Percentiles rank a stretch among this genome's conserved stretches.
phyloP scores from a whole-genome alignment of 805 yeast genomes.

The Geotrichum ghanense region DNA sequence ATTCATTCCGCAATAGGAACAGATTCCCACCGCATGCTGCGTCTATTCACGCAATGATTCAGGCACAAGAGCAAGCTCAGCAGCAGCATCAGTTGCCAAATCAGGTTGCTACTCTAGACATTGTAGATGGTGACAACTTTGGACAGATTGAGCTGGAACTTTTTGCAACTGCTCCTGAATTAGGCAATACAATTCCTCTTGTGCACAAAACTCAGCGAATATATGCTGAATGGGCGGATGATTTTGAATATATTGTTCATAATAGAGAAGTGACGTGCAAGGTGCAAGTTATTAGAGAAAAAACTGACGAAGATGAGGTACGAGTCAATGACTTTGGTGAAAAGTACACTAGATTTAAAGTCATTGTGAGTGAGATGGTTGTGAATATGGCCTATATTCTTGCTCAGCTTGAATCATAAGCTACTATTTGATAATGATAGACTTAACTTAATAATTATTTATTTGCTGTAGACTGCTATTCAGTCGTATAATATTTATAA shows the following conservation, averaged over 20 bases:
- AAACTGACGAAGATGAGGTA: conserved; percentile 4
- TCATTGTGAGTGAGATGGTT: conserved; percentile 8
- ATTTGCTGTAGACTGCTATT: background rate
- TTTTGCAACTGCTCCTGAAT: conserved; percentile 2
- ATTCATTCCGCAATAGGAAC: background rate
- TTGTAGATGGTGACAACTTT: conserved; percentile 9
- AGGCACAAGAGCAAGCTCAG: too few relatives aligned
- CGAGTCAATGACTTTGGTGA: conserved; percentile 7
- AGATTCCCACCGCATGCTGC: background rate
- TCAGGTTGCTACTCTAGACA: conserved; percentile 6
- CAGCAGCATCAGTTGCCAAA: too few relatives aligned
- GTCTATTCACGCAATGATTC: background rate
- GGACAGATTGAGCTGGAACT: conserved; percentile 8
- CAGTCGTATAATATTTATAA: background rate
- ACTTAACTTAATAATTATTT: background rate
- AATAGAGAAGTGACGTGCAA: conserved; percentile 8
- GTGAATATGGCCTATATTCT: conserved; percentile 10
- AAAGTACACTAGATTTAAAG: conserved; percentile 5
- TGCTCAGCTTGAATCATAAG: conserved; percentile 4
- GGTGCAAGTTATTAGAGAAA: conserved; percentile 6
- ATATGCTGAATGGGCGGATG: conserved; percentile 10
- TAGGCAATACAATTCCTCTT: conserved; percentile 3
- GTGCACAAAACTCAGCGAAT: conserved; percentile 8
- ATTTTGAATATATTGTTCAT: conserved; percentile 10
- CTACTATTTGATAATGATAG: background rate